Percentiles rank a stretch among this genome's conserved stretches.
phyloP scores from a whole-genome alignment of 495 filamentous ascomycete genomes.

The Thermothielavioides terrestris region DNA sequence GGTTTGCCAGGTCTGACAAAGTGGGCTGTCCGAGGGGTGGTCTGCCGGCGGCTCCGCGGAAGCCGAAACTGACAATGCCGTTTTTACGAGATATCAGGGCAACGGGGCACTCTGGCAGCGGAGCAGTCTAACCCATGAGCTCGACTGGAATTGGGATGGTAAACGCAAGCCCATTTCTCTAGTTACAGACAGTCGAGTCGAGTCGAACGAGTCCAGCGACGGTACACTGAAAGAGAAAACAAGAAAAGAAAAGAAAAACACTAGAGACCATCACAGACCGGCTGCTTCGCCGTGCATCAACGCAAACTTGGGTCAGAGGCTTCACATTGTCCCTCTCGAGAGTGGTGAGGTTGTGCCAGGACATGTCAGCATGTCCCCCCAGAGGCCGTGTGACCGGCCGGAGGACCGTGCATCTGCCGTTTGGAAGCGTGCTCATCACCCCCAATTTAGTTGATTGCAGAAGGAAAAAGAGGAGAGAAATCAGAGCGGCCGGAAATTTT shows the following conservation, averaged over 20 bases:
- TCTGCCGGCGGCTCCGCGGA: too few species aligned
- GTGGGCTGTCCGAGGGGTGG: too few species aligned
- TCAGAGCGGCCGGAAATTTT: conserved; percentile 9
- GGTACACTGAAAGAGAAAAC: background rate
- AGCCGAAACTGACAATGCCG: too few species aligned
- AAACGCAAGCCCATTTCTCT: too few species aligned
- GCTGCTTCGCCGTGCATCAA: conserved; percentile 27
- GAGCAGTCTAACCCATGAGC: too few species aligned
- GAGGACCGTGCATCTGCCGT: conserved; percentile 30
- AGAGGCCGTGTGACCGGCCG: conserved; percentile 16
- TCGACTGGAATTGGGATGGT: too few species aligned
- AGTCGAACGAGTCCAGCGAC: too few species aligned
- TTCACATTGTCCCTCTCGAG: conserved; percentile 46
- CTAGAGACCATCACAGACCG: background rate
- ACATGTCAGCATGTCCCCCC: conserved; percentile 49
- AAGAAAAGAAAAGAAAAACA: conserved; percentile 1
- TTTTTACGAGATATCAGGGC: background rate
- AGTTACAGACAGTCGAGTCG: background rate
- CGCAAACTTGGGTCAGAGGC: conserved; percentile 46
- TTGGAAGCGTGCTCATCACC: conserved; percentile 46
- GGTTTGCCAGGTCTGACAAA: conserved; percentile 30
- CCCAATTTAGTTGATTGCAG: conserved; percentile 51
- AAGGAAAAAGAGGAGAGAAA: conserved; percentile 22
- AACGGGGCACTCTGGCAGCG: too few species aligned
- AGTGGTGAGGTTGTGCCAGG: conserved; percentile 49